Conservation (phyloP, 768 basidiomycete genomes). For the Mycena pura region DNA sequence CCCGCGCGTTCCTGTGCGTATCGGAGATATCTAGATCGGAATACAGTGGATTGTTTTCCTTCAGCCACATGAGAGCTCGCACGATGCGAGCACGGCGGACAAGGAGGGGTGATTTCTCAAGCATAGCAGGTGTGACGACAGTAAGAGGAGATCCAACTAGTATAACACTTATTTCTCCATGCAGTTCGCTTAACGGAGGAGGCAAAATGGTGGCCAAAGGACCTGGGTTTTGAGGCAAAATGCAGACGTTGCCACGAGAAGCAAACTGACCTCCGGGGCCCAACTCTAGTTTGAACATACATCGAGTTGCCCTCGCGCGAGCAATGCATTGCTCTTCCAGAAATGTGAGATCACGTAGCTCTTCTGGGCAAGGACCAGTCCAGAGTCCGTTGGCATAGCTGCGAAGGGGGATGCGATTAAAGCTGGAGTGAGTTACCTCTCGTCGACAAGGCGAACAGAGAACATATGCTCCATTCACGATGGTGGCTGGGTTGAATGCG, state of each 20-base stretch:
- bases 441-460: constrained; percentile 10
- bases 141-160: constrained; percentile 28
- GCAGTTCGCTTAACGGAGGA: constrained; percentile 14
- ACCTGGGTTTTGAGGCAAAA: constrained; percentile 26
- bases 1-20: background rate
- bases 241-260: constrained; percentile 30
- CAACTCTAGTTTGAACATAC: constrained; percentile 24
- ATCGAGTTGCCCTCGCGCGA: constrained; percentile 19
- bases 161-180: constrained; percentile 30
- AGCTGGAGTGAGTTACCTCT: too few species aligned
- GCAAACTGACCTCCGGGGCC: constrained; percentile 28
- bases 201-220: constrained; percentile 18
- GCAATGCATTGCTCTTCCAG: constrained; percentile 32
- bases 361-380: constrained; percentile 23
- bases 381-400: constrained; percentile 32
- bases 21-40: constrained; percentile 13
- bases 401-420: constrained; percentile 22
- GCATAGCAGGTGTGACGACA: constrained; percentile 18
- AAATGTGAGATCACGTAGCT: constrained; percentile 23
- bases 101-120: constrained; percentile 21
- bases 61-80: constrained; percentile 17
- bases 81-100: constrained; percentile 14
- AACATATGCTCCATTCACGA: constrained; percentile 5
- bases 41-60: constrained; percentile 25
- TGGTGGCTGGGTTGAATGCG: background rate